Base-by-base conservation (phyloP, 768 basidiomycete genomes). In the Hortiboletus flavorubellus region DNA sequence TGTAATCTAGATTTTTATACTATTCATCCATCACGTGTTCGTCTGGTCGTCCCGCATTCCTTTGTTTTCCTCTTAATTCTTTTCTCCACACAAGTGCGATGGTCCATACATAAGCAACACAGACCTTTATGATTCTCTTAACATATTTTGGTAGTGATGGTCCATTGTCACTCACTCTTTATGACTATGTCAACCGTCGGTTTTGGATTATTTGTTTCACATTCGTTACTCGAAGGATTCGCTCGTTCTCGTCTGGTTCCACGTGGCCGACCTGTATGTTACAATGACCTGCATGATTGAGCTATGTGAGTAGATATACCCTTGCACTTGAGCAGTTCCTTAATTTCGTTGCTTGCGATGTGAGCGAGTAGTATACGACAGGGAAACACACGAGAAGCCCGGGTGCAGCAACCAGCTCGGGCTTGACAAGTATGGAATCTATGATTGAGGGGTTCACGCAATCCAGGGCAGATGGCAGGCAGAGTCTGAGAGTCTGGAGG, bases 1-100 rank as follows among this genome's bases (percentile, higher is more conserved):
- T 69, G 68, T 70, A 70, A 68, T 68, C 60, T 68, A 68, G 68
- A 70, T 55, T 59, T 65, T 59, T 65, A 62, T 59, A 58, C 49
- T 63, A 61, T 61, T 61, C 55, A 33, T 53, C 51, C 54, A 38
- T 50, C 59, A 48, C 50, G 51, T 46, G 51, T 39, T 42, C 46
- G 55, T 59, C 44, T 57, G 61, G 64, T 64, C 52, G 46, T 41
- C 49, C 23, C 41, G 59, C 67, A 61, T 46, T 60, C 62, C 18
- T 56, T 66, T 58, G 9, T 23, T 47, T 56, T 52, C 41, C 34
- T 49, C 42, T 48, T 57, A 45, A 55, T 61, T 42, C 15, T 51
- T 43, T 52, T 45, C 48, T 37, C 40, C 16, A 46, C 47, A 54
- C 48, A 53, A 48, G 47, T 50, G 55, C 67, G 59, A 53, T 59